Base-by-base conservation (phyloP, 495 filamentous ascomycete species). In the Zalerion maritima region DNA sequence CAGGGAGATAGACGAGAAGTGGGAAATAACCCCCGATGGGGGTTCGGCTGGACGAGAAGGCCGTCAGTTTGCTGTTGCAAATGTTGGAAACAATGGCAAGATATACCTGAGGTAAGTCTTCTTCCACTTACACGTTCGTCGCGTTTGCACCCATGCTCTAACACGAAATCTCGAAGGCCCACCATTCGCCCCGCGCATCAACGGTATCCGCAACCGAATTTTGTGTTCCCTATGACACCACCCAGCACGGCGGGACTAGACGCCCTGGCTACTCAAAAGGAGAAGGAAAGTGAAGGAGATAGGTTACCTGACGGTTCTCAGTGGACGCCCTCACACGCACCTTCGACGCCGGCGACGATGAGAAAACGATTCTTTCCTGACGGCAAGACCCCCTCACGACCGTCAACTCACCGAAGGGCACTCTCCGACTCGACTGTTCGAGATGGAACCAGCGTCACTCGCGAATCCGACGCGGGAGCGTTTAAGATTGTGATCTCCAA, bases 11-110 rank as follows among this genome's bases (percentile, higher is more conserved):
- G 33, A 45, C 13, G 57, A 57, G 20, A 64, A 57, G 42, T 57
- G 49, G 47, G 61, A 62, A 18, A 47, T 68, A 28, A 46, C 60
- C 3, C 61, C 58, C 4, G 66, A 71, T 29, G 61, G 58, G 21
- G 49, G 50, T 14, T 60, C 55, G 12, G 60, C 54, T n/a, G 67
- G 65, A 6, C 54, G 64, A 36, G 64, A 67, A 55, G 81, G 75
- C 15, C 66, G 81, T 28, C 79, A 89, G 45, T 96, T 94, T 52
- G 81, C 83, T 6, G 87, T 94, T 32, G 84, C 81, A 14, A 94
- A 92, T 57, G 78, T 96, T 33, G 86, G 85, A 26, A 81, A 84
- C 46, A 87, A 89, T 58, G 87, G 87, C 20, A 76, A 78, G 53
- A 85, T 96, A 50, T 96, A 89, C 51, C 58, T 96, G 35, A 82